These are phyloP conservation scores for Balakata baccata DNA, from an alignment of 345 rosid genomes.

Conservation along the genomic window DNA sequence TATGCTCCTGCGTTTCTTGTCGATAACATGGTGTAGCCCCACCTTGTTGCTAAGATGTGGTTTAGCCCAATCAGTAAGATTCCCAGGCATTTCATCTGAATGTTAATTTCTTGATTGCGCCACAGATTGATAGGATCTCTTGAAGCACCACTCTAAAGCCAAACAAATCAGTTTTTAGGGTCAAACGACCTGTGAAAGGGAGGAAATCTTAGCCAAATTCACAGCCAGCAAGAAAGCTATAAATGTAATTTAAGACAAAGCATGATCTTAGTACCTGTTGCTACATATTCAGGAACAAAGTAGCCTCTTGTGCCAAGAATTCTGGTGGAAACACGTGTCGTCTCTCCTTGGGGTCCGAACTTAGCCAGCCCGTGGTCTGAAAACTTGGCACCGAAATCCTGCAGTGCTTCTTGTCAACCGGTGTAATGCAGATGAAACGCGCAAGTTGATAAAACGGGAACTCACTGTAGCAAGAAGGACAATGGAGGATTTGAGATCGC, in stretches of 20 bases:
- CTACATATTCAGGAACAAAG: constrained; percentile 9
- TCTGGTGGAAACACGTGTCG: constrained; percentile 1
- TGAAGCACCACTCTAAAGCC: not conserved
- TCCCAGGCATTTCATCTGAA: constrained; percentile 10
- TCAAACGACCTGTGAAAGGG: constrained; percentile 5
- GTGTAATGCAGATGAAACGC: too few relatives aligned
- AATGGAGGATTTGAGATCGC: constrained; percentile 19
- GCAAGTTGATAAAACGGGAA: too few relatives aligned
- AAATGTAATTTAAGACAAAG: not conserved
- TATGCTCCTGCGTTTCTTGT: constrained; percentile 31
- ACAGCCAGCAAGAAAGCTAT: not conserved
- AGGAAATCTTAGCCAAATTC: not conserved
- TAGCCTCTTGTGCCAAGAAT: not conserved
- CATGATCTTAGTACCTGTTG: not conserved
- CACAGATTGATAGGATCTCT: constrained; percentile 25
- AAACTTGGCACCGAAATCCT: constrained; percentile 11
- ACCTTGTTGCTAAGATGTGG: constrained; percentile 24
- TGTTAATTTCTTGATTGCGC: constrained; percentile 23
- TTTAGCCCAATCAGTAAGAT: constrained; percentile 22
- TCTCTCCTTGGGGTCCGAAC: not conserved
- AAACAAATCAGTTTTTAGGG: constrained; percentile 6
- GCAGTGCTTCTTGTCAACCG: not conserved
- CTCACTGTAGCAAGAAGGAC: constrained; percentile 1
- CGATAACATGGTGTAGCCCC: constrained; percentile 23
- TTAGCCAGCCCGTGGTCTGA: constrained; percentile 16